Base-by-base conservation (phyloP, 148 eudicot species). In the Rhododendron henanense region DNA sequence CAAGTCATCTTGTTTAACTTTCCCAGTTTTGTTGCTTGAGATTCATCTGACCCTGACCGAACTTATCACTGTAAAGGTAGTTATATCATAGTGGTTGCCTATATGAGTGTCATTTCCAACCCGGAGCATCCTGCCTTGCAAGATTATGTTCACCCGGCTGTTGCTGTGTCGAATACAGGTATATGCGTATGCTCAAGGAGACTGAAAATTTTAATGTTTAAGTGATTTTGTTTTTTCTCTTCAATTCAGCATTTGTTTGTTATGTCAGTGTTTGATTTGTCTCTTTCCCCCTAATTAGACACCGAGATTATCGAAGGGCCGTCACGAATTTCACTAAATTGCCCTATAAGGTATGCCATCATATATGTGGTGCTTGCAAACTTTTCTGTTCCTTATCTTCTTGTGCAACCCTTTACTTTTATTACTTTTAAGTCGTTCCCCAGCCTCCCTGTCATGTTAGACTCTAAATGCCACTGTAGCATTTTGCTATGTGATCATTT, bases 221-320 rank as follows among this genome's bases (percentile, higher is more conserved):
- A 61, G 39, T 31, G n/a, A 48, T 15, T 23, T 33, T 84, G 47
- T 13, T 23, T 33, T 77, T 78, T 73, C 53, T 76, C 78, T 59
- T n/a, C 65, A 69, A 21, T 63, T 53, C 37, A 19, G 39, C n/a
- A n/a, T 15, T 74, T 48, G 65, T 37, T 47, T 75, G 63, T 21
- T 48, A 14, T 74, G 76, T 15, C 79, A 75, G 10, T 81, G 45
- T 55, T 77, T 86, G 28, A 48, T 69, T 82, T 16, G 8, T 76
- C 78, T 50, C 21, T 89, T 83, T 59, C 16, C n/a, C 19, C 84
- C 8, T 79, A 91, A 95, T 41, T 91, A 97, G 99, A 97, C 92
- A 88, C 93, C 59, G 98, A 97, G 84, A 39, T 97, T 25, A 88
- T 91, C 65, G 99, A 90, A 92, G 99, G 99, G 89, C 91, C 96